A percentile compares a stretch with the other conserved stretches of the same genome.
These are phyloP conservation scores for Beauveria sp. DNA, from an alignment of 2,329 filamentous ascomycete genomes.

Conservation along the genomic window DNA sequence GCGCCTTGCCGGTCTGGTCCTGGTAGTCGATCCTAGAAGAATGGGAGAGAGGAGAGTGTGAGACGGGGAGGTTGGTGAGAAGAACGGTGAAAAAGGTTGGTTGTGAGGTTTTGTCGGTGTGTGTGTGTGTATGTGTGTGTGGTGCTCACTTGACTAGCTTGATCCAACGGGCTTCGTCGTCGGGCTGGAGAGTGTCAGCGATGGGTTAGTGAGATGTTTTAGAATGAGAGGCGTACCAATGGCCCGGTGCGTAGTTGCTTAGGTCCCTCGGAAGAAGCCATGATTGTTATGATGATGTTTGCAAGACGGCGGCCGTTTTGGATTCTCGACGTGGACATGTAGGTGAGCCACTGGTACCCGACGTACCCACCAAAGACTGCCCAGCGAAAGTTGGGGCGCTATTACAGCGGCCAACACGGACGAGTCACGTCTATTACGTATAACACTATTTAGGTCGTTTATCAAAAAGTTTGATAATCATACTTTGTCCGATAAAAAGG, in stretches of 20 bases:
- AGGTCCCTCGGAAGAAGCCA: constrained; percentile 35
- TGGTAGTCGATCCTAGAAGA: constrained; percentile 50
- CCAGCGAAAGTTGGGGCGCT: too few species aligned
- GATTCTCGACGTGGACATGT: not conserved
- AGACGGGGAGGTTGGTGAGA: not conserved
- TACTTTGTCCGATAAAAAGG: too few species aligned
- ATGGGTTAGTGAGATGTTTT: not conserved
- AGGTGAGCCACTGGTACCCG: not conserved
- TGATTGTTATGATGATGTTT: not conserved
- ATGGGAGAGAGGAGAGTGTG: not conserved
- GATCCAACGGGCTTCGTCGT: constrained; percentile 51
- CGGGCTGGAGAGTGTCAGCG: constrained; percentile 26
- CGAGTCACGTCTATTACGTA: too few species aligned
- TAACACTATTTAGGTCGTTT: too few species aligned
- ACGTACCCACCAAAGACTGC: not conserved
- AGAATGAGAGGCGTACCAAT: constrained; percentile 28
- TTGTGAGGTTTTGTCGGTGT: not conserved
- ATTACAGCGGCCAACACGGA: too few species aligned
- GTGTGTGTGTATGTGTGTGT: not conserved
- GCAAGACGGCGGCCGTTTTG: not conserved
- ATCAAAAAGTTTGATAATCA: too few species aligned
- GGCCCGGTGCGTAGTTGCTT: constrained; percentile 37
- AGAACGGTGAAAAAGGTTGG: not conserved
- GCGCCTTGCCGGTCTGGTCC: constrained; percentile 49
- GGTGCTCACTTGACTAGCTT: constrained; percentile 46